Base-by-base conservation (phyloP, 2,329 filamentous ascomycete genomes). In the Paecilomyces dactylethromorphus region DNA sequence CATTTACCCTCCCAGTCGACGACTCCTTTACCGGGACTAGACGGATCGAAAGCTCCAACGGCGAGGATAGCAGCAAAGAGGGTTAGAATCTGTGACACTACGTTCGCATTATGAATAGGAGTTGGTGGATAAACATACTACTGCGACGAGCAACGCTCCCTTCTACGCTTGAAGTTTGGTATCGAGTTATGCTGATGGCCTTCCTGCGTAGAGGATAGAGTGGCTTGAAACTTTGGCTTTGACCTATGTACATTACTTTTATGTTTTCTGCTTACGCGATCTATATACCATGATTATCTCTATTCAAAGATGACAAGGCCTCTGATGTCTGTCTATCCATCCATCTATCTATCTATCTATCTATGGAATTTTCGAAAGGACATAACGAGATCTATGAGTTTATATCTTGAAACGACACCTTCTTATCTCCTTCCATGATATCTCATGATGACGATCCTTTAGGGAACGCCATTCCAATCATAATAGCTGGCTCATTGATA, bases 401-500 rank as follows among this genome's bases (percentile, higher is more conserved):
- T 29, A n/a, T 35, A 11, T 50, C 21, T 26, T 26, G 6, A n/a
- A 11, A 10, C 21, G 11, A 3, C 22, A 8, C 15, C 39, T 2
- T 6, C 39, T 3, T 21, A 0, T n/a, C 5, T n/a, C 6, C 15
- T 39, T 32, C 10, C 10, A 33, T 33, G 26, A 5, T 55, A 49
- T 35, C 26, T 39, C 21, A 32, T 7, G 21, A 13, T 49, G 22
- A 24, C 15, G 56, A 51, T 54, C 67, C 59, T 26, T 64, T 53
- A 52, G 72, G 71, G 35, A 74, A 72, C 15, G 71, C 74, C 65
- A 78, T 75, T 8, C 78, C 78, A 29, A 78, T 66, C 53, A 77
- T 59, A 39, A 79, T 62, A 10, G 75, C 74, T 31, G 76, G 74
- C 60, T 78, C 69, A 13, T 74, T 65, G 29, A 77, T 64, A 53